Evolutionary conservation across 768 basidiomycete species (phyloP).

Genomic region (Psilocybe sp.): DNA sequence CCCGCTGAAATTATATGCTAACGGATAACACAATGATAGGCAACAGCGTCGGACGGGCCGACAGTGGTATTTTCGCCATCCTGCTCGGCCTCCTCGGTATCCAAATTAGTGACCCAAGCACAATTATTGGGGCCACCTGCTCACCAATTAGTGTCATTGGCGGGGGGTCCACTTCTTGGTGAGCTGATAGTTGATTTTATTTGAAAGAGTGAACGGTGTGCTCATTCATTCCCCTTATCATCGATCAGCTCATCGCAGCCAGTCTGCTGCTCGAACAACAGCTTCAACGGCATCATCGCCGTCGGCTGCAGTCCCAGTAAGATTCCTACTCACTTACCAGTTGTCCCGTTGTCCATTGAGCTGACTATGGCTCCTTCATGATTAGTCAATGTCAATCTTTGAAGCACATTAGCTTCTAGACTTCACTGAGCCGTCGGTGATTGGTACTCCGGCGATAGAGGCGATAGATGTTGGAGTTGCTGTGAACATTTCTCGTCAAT

Average conservation of each 20-base stretch:
- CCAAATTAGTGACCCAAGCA: constrained; percentile 13
- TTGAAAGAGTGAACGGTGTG: background rate
- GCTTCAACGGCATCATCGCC: constrained; percentile 40
- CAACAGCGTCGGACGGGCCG: constrained; percentile 23
- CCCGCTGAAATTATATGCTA: background rate
- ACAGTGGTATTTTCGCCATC: constrained; percentile 6
- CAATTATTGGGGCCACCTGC: constrained; percentile 35
- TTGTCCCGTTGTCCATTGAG: background rate
- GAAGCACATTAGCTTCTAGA: background rate
- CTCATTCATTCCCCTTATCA: too few species aligned
- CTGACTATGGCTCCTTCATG: constrained; percentile 1
- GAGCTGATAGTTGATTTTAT: constrained; percentile 3
- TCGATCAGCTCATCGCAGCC: constrained; percentile 31
- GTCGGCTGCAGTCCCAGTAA: constrained; percentile 42
- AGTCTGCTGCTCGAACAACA: constrained; percentile 46
- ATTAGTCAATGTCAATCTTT: constrained; percentile 23
- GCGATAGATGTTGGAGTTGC: background rate
- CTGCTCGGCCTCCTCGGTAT: constrained; percentile 31
- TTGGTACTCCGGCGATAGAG: background rate
- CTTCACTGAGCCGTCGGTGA: too few species aligned
- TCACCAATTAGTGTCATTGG: constrained; percentile 29
- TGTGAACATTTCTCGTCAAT: background rate
- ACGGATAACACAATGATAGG: constrained; percentile 10
- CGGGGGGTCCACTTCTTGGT: constrained; percentile 31
- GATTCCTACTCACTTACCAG: constrained; percentile 11